Base-by-base conservation (phyloP, 352 stramenopile species). In the Globisporangium parvum region DNA sequence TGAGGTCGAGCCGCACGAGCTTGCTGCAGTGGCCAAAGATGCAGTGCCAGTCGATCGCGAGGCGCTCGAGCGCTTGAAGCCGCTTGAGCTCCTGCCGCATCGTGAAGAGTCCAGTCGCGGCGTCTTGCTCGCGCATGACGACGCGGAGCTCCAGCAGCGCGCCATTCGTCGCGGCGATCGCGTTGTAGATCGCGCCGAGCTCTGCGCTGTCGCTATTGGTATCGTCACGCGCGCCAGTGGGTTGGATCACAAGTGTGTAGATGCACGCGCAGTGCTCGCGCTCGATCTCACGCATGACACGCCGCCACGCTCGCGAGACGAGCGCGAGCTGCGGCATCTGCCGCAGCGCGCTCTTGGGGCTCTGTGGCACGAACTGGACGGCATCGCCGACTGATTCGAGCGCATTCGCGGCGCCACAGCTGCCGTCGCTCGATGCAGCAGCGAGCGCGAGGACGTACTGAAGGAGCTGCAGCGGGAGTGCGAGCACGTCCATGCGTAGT, bases 1-100 rank as follows among this genome's bases (percentile, higher is more conserved):
- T 50, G 28, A 65, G 52, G 44, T 68, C 64, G 1, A 71, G 45
- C 2, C 64, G 55, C 20, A 24, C 2, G 1, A 65, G 55, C 3
- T 51, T n/a, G 1, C 39, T 33, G 33, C 24, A 57, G 4, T n/a
- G 18, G 1, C 18, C 31, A n/a, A 65, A 67, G 10, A 70, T 14
- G 17, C 9, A 12, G 11, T 55, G 28, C 63, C 63, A 70, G 51
- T 46, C 47, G 42, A 70, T 37, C 3, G 26, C 21, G 2, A 59
- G 40, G 17, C 37, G 20, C 20, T 57, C 23, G n/a, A 11, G 18
- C n/a, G 15, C 41, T 21, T 47, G 5, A 6, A 47, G 41, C 11
- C 14, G 11, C 41, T n/a, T 21, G 41, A 1, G 18, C 18, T 47
- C 41, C 9, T 24, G 41, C 41, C 15, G 41, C 41, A 47, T 24